A percentile compares a stretch with the other conserved stretches of the same genome.
Evolutionary conservation across 768 basidiomycete species (phyloP).

Genomic region (Tulasnella sp.): DNA sequence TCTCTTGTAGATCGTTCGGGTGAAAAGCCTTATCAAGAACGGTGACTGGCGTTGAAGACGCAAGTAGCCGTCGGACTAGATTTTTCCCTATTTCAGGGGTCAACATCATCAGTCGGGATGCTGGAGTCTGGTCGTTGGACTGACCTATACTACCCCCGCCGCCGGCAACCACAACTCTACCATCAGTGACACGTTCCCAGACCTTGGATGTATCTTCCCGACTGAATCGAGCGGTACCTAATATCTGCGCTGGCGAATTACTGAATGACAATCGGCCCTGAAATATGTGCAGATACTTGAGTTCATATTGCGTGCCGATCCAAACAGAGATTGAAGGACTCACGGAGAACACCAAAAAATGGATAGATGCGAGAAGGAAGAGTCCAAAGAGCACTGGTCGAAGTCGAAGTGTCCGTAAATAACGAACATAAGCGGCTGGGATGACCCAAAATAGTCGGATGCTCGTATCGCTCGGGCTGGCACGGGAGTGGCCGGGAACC

Average conservation of each 20-base stretch:
- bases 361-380: neutral
- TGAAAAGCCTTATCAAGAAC: constrained; percentile 20
- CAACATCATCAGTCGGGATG: neutral
- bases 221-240: too few relatives aligned
- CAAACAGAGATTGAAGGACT: neutral
- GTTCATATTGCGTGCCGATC: neutral
- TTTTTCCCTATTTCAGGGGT: constrained; percentile 16
- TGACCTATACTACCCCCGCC: constrained; percentile 22
- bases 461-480: too few relatives aligned
- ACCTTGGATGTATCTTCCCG: too few relatives aligned
- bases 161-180: constrained; percentile 20
- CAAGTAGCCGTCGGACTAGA: constrained; percentile 19
- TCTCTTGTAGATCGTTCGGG: constrained; percentile 18
- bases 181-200: too few relatives aligned
- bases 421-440: too few relatives aligned
- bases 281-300: neutral
- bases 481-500: too few relatives aligned
- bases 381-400: neutral
- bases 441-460: too few relatives aligned
- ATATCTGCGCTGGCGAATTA: constrained; percentile 12
- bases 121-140: neutral
- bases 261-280: constrained; percentile 1
- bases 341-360: constrained; percentile 7
- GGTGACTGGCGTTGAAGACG: constrained; percentile 17
- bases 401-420: neutral